A percentile compares a stretch with the other conserved stretches of the same genome.
These are phyloP conservation scores for Botrytis squamosa DNA, from an alignment of 2,329 filamentous ascomycete genomes.

Conservation along the genomic window DNA sequence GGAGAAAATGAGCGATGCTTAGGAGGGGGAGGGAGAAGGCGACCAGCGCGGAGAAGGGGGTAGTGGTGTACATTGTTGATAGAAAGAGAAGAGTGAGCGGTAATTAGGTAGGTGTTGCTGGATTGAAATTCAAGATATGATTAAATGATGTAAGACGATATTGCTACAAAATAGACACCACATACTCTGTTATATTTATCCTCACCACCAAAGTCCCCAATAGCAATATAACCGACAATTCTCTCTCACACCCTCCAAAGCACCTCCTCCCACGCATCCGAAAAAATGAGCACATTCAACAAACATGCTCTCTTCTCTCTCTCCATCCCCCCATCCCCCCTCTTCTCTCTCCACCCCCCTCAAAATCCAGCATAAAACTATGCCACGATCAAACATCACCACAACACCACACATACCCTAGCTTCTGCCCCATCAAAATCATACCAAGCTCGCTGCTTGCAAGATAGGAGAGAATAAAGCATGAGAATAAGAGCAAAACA, in stretches of 20 bases:
- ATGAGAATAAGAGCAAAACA: background rate
- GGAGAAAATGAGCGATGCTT: constrained; percentile 55
- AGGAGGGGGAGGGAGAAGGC: constrained; percentile 36
- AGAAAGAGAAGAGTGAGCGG: background rate
- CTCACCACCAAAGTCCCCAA: background rate
- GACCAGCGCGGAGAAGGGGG: constrained; percentile 40
- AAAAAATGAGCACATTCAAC: background rate
- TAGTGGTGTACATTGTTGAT: background rate
- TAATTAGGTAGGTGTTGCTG: background rate
- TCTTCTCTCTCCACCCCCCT: background rate
- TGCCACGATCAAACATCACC: background rate
- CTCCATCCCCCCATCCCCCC: background rate
- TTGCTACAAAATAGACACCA: background rate
- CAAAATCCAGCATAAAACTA: background rate
- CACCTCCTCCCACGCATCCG: background rate
- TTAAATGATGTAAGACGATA: background rate
- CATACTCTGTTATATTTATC: background rate
- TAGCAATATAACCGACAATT: background rate
- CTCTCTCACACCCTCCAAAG: background rate
- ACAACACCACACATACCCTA: background rate
- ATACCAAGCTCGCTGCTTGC: too few relatives aligned
- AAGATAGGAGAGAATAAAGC: background rate
- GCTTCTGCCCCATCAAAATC: background rate
- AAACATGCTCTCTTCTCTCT: constrained; percentile 1
- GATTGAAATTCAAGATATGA: background rate